Evolutionary conservation across 768 basidiomycete species (phyloP), one percentile per base, ranked within the genome.

Genomic region (Calocybe cyanea): DNA sequence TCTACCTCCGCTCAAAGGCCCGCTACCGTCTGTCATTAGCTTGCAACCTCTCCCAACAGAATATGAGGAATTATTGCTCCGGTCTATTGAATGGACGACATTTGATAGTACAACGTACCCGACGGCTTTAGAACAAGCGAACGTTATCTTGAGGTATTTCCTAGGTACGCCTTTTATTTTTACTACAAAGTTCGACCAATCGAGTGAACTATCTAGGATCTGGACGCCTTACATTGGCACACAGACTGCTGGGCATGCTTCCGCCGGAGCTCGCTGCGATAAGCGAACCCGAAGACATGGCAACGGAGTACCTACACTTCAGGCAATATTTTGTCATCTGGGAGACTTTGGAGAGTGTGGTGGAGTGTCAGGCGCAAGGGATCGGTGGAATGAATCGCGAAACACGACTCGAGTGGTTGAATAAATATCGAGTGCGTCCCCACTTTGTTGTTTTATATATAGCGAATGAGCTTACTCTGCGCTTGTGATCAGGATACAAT

Each of bases 31-130:
- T 14, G n/a, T 35, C 34, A 35, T 35, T 14, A 18, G 14, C 14
- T 6, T 35, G 17, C 34, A 35, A n/a, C 34, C 34, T n/a, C 34
- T n/a, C 5, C 14, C 34, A 6, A 35, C 13, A 7, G 34, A 35
- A 5, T 14, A n/a, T 14, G 34, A 35, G 58, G 57, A 66, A 50
- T 61, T 87, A 38, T 70, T 98, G 7, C 73, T 95, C 23, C 80
- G 93, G 15, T 88, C 90, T 0, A 84, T 97, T 39, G 94, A 98
- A 57, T 99, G 95, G 95, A 87, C 94, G 41, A 86, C 81, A 0
- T 87, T 88, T 60, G 71, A 76, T 53, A 77, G 81, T 24, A 67
- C 75, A 4, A 98, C 94, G 1, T 82, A 85, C 51, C 67, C 73
- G 9, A 83, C 83, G 5, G 94, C 93, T 0, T 67, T 97, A 7